Evolutionary conservation across 768 basidiomycete species (phyloP).

Genomic region (Boletus reticuloceps): DNA sequence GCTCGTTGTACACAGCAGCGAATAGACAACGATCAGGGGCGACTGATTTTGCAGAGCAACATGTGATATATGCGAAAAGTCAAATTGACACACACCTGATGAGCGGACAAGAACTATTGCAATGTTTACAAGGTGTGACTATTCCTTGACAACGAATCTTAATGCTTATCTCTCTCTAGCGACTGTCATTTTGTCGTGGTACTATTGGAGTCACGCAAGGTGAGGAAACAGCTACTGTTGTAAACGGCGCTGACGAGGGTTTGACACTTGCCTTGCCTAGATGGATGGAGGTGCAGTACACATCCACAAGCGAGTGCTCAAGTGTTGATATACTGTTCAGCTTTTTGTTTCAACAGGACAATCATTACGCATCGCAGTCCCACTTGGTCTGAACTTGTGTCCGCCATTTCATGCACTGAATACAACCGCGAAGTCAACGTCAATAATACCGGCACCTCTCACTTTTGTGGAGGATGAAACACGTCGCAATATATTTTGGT

Average conservation of each 20-base stretch:
- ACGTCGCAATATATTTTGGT: constrained; percentile 71
- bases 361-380: constrained; percentile 55
- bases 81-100: constrained; percentile 46
- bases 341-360: constrained; percentile 58
- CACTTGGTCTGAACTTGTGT: constrained; percentile 68
- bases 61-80: constrained; percentile 54
- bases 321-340: constrained; percentile 33
- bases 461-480: constrained; percentile 68
- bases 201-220: constrained; percentile 74
- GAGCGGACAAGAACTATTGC: constrained; percentile 53
- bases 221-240: constrained; percentile 26
- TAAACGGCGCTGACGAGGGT: neutral
- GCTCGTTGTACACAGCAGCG: constrained; percentile 71
- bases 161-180: constrained; percentile 37
- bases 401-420: constrained; percentile 65
- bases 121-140: constrained; percentile 57
- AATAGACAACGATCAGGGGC: constrained; percentile 19
- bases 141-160: neutral
- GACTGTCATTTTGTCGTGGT: constrained; percentile 63
- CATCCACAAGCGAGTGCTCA: neutral
- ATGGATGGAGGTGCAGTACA: constrained; percentile 64
- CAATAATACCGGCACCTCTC: constrained; percentile 57
- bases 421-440: constrained; percentile 53
- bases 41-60: constrained; percentile 57
- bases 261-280: constrained; percentile 31